These are phyloP conservation scores for Penicillium aurantiogriseum DNA, from an alignment of 2,329 filamentous ascomycete species.

Conservation along the genomic window DNA sequence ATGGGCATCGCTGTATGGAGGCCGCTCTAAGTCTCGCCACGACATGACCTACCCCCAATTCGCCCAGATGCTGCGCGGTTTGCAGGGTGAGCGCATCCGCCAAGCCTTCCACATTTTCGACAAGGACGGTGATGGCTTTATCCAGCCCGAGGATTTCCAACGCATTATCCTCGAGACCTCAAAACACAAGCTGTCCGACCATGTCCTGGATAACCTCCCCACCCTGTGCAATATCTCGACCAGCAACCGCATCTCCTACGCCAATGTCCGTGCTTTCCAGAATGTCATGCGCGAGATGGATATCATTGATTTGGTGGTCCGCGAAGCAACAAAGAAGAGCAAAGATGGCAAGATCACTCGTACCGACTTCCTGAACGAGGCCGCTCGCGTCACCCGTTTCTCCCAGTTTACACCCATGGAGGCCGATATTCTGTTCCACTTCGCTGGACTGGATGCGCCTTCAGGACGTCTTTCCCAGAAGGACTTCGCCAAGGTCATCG, in stretches of 20 bases:
- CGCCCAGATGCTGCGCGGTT: constrained; percentile 92
- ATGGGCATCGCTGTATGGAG: constrained; percentile 94
- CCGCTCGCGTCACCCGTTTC: constrained; percentile 85
- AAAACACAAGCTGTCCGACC: constrained; percentile 94
- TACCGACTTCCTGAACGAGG: constrained; percentile 91
- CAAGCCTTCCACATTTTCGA: constrained; percentile 94
- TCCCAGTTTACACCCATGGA: constrained; percentile 98
- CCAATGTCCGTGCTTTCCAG: constrained; percentile 95
- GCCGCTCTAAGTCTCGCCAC: constrained; percentile 81
- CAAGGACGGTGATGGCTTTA: constrained; percentile 88
- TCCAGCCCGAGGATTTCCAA: constrained; percentile 93
- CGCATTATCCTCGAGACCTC: constrained; percentile 92
- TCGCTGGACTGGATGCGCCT: constrained; percentile 86
- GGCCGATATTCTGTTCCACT: constrained; percentile 97
- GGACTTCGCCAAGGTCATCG: constrained; percentile 93
- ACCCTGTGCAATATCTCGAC: constrained; percentile 93
- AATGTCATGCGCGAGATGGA: constrained; percentile 99
- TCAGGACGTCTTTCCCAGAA: constrained; percentile 76
- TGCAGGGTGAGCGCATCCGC: constrained; percentile 92
- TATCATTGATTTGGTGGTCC: constrained; percentile 87
- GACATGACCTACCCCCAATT: constrained; percentile 95
- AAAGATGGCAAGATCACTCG: constrained; percentile 89
- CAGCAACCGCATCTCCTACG: constrained; percentile 92
- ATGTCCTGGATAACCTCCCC: constrained; percentile 84
- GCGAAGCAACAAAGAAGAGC: constrained; percentile 80